Percentiles rank a stretch among this genome's conserved stretches.
phyloP scores from a whole-genome alignment of 2,329 filamentous ascomycete genomes.

The Dothiorella sarmentorum region DNA sequence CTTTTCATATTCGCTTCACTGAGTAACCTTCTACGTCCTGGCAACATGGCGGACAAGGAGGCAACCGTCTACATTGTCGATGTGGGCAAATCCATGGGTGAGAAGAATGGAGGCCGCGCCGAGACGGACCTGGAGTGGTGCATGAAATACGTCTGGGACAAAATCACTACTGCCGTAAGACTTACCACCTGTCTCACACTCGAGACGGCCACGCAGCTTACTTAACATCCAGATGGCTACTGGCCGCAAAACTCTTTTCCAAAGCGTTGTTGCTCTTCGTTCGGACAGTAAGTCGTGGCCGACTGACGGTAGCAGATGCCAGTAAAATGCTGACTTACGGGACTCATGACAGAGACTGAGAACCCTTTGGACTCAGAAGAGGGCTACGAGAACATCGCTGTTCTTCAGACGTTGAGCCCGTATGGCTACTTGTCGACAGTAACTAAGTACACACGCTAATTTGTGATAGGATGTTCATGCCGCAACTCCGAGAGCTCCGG shows the following conservation, averaged over 20 bases:
- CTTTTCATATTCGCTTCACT: not conserved
- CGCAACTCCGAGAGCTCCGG: constrained; percentile 64
- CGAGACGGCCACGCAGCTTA: not conserved
- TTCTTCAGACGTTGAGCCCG: constrained; percentile 64
- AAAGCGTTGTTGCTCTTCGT: constrained; percentile 79
- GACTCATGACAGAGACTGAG: constrained; percentile 51
- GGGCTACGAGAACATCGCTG: constrained; percentile 76
- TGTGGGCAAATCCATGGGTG: constrained; percentile 78
- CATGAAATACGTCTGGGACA: constrained; percentile 94
- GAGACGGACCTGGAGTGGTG: constrained; percentile 85
- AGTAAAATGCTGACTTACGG: not conserved
- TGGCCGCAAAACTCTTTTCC: constrained; percentile 69
- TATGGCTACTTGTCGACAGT: constrained; percentile 40
- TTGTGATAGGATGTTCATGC: constrained; percentile 56
- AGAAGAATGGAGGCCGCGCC: constrained; percentile 64
- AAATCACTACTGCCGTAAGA: constrained; percentile 70
- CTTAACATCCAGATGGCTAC: constrained; percentile 49
- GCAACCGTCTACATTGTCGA: constrained; percentile 90
- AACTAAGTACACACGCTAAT: not conserved
- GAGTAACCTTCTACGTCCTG: not conserved
- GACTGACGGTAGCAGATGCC: not conserved
- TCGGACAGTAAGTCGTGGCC: constrained; percentile 57
- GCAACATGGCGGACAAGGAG: constrained; percentile 82
- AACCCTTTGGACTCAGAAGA: constrained; percentile 65
- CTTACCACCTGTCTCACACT: constrained; percentile 10